Evolutionary conservation across 352 stramenopile species (phyloP).

Genomic region (Pythium rhizo-oryzae): DNA sequence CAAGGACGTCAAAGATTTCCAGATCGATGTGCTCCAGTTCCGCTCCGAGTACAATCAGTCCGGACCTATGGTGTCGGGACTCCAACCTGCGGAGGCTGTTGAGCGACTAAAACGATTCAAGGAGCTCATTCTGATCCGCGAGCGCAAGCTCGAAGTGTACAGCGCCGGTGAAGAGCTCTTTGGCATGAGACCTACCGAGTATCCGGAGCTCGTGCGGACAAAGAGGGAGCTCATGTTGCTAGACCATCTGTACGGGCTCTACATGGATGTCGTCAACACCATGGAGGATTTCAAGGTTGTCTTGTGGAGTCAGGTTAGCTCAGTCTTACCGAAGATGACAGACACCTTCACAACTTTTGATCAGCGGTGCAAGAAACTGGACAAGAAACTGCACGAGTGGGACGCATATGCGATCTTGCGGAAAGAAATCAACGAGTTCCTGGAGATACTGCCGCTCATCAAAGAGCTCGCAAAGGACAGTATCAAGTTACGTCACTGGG

Average conservation of each 20-base stretch:
- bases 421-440: constrained; percentile 98
- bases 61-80: constrained; percentile 97
- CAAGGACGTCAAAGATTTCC: constrained; percentile 95
- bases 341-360: constrained; percentile 90
- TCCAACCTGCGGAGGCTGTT: constrained; percentile 95
- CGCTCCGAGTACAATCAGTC: constrained; percentile 91
- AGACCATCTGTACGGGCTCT: constrained; percentile 95
- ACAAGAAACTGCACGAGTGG: constrained; percentile 95
- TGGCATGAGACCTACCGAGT: constrained; percentile 94
- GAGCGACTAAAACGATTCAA: constrained; percentile 97
- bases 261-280: constrained; percentile 97
- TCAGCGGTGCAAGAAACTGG: constrained; percentile 96
- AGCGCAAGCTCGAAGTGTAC: constrained; percentile 98
- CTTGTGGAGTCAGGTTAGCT: constrained; percentile 94
- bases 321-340: constrained; percentile 96
- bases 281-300: constrained; percentile 98
- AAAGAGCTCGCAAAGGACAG: constrained; percentile 97
- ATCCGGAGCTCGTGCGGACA: constrained; percentile 96
- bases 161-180: constrained; percentile 97
- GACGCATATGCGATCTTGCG: constrained; percentile 97
- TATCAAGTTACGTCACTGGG: constrained; percentile 96
- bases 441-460: constrained; percentile 95
- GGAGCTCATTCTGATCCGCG: constrained; percentile 97
- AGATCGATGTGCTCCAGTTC: constrained; percentile 56
- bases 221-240: constrained; percentile 97